Conservation (phyloP, 2,329 filamentous ascomycete species). For the Verticillium nonalfalfae region DNA sequence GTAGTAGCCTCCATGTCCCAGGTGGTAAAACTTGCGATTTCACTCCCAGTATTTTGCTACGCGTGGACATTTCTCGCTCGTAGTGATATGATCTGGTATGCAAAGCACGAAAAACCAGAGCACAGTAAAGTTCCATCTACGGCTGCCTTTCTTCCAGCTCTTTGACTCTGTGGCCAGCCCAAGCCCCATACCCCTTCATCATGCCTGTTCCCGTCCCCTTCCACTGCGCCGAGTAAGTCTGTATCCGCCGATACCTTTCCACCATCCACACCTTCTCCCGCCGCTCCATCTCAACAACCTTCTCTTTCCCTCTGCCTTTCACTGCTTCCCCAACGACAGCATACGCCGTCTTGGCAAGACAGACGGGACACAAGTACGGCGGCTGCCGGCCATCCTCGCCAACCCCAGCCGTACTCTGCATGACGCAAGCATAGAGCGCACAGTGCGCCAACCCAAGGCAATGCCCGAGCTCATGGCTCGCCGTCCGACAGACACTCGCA, state of each 20-base stretch:
- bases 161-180: slow-evolving; percentile 22
- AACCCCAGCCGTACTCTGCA: slow-evolving; percentile 54
- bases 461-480: slow-evolving; percentile 60
- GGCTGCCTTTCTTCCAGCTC: not conserved
- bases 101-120: not conserved
- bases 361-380: slow-evolving; percentile 56
- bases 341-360: slow-evolving; percentile 44
- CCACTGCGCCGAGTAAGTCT: not conserved
- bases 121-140: not conserved
- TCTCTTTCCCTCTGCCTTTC: slow-evolving; percentile 5
- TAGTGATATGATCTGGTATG: no score
- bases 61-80: no score
- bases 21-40: no score
- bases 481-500: slow-evolving; percentile 48
- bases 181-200: slow-evolving; percentile 38
- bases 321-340: slow-evolving; percentile 17
- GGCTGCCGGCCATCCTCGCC: slow-evolving; percentile 56
- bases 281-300: not conserved
- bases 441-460: slow-evolving; percentile 64
- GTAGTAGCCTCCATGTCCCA: no score
- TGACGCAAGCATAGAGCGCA: slow-evolving; percentile 56
- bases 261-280: slow-evolving; percentile 18
- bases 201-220: slow-evolving; percentile 30
- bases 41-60: no score
- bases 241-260: slow-evolving; percentile 29